A percentile compares a stretch with the other conserved stretches of the same genome.
Conservation (phyloP, 768 basidiomycete genomes). For the Mycena galopus region DNA sequence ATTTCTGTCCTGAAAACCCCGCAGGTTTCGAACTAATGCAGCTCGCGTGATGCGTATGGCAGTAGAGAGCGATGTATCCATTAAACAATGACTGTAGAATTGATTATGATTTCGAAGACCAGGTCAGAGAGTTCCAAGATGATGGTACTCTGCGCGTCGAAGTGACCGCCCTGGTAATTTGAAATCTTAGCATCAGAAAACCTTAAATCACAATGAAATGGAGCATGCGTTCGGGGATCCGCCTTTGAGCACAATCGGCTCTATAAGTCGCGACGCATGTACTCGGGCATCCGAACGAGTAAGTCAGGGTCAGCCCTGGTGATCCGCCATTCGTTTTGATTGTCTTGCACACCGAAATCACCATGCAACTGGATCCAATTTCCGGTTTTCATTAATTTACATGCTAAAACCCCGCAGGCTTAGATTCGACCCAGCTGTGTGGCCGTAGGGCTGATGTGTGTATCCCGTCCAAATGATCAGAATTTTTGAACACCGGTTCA, state of each 20-base stretch:
- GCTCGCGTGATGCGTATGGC: not conserved
- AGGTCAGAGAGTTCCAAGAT: too few relatives aligned
- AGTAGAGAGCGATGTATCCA: too few relatives aligned
- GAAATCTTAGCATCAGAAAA: conserved; percentile 34
- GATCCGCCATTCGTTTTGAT: conserved; percentile 27
- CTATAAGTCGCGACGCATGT: conserved; percentile 12
- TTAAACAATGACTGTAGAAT: too few relatives aligned
- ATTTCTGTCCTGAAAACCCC: not conserved
- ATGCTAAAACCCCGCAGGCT: conserved; percentile 3
- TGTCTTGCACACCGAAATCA: conserved; percentile 27
- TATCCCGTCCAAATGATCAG: not conserved
- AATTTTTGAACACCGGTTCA: not conserved
- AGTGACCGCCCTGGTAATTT: conserved; percentile 36
- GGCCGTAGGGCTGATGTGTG: not conserved
- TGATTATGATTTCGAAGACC: too few relatives aligned
- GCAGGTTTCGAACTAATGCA: conserved; percentile 27
- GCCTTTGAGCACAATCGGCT: conserved; percentile 35
- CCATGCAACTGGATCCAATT: conserved; percentile 36
- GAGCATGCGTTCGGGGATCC: conserved; percentile 34
- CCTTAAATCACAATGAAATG: conserved; percentile 28
- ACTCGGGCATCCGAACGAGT: conserved; percentile 20
- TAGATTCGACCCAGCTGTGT: conserved; percentile 33
- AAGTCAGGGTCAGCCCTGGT: conserved; percentile 19
- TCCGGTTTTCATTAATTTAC: not conserved
- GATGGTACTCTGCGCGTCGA: conserved; percentile 27